Evolutionary conservation across 768 basidiomycete species (phyloP).

Genomic region (Ramaria rubella): DNA sequence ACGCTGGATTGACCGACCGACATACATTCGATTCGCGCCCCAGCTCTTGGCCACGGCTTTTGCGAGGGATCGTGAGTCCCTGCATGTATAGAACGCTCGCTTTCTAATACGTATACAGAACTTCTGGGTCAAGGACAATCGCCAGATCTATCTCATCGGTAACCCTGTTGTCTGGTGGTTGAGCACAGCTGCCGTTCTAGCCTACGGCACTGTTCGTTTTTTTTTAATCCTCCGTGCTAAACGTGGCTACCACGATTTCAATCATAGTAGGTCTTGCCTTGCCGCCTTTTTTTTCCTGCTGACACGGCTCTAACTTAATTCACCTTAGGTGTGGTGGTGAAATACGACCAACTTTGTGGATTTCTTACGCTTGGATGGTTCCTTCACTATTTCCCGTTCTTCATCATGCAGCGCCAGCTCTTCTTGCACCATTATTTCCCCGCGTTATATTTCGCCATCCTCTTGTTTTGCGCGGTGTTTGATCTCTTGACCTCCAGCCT

Average conservation of each 20-base stretch:
- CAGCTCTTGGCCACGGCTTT: slow-evolving; percentile 80
- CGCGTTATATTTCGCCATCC: slow-evolving; percentile 87
- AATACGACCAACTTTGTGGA: slow-evolving; percentile 85
- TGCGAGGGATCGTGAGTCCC: slow-evolving; percentile 81
- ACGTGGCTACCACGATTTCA: slow-evolving; percentile 87
- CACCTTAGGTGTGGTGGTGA: slow-evolving; percentile 78
- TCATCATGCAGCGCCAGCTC: slow-evolving; percentile 92
- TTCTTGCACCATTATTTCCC: slow-evolving; percentile 99
- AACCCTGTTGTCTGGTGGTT: slow-evolving; percentile 94
- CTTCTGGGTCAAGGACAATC: slow-evolving; percentile 97
- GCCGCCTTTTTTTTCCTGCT: not conserved
- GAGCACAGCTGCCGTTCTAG: slow-evolving; percentile 61
- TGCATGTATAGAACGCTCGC: not conserved
- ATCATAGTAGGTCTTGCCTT: slow-evolving; percentile 59
- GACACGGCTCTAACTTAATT: too few species aligned
- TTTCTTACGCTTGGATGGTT: slow-evolving; percentile 92
- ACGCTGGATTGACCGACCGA: slow-evolving; percentile 90
- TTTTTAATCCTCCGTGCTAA: slow-evolving; percentile 84
- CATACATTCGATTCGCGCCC: slow-evolving; percentile 97
- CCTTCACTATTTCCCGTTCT: slow-evolving; percentile 95
- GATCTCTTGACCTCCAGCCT: slow-evolving; percentile 80
- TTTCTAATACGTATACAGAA: slow-evolving; percentile 45
- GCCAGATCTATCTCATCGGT: slow-evolving; percentile 91
- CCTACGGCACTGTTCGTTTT: slow-evolving; percentile 64
- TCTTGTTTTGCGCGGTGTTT: slow-evolving; percentile 70